Base-by-base conservation (phyloP, 2,329 filamentous ascomycete species). In the Calonectria hawksworthii region DNA sequence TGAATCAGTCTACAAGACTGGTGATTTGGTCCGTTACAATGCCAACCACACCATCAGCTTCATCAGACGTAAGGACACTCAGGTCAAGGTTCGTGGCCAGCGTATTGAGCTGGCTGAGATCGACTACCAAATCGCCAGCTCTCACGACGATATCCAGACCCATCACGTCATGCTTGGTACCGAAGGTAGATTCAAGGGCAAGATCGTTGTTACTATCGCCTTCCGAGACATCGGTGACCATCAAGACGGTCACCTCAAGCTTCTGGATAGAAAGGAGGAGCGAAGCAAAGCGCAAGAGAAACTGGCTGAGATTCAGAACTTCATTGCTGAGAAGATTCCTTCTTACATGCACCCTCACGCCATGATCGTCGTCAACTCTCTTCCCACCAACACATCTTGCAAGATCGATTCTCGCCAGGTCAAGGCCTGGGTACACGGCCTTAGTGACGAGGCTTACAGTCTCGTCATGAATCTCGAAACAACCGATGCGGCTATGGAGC, bases 311-410 rank as follows among this genome's bases (percentile, higher is more conserved):
- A 41, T 63, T 10, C 56, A 63, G 36, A 63, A 68, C 23, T 44
- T 54, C 38, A 36, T 69, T 23, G 68, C 52, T 1, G 54, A 70
- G 14, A 70, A 61, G n/a, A 44, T 70, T 34, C 71, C 71, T 9
- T 51, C 44, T 18, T 73, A 73, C 47, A 73, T 73, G 71, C 44
- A 69, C 23, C 71, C 71, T 16, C 34, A 44, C 13, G 65, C 56
- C 7, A 69, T 68, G 65, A 61, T 73, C n/a, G 51, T 52, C 9
- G 56, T 69, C 11, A 41, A 51, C 23, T 38, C 56, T 28, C 30
- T 73, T 1, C 71, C 54, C 11, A 63, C 44, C 23, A 73, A 50
- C 34, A 54, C 32, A 0, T 50, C 54, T 18, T 67, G 71, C 28
- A 73, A 73, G 44, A 26, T 64, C 14, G 71, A 73, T 41, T 36